A percentile compares a stretch with the other conserved stretches of the same genome.
phyloP scores from a whole-genome alignment of 352 stramenopile genomes.

The Globisporangium echinulatum region DNA sequence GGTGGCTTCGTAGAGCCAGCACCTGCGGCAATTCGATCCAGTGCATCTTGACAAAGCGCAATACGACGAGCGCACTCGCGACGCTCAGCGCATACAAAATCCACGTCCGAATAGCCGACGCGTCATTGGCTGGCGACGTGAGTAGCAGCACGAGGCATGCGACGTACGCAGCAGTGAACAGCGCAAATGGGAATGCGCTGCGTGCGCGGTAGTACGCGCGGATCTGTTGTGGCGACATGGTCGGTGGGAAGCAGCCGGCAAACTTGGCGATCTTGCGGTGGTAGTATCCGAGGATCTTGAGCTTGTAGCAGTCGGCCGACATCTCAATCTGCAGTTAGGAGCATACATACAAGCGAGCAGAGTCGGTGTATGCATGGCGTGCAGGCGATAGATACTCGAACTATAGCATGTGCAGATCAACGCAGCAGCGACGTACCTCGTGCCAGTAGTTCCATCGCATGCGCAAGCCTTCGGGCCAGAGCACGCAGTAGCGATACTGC shows the following conservation, averaged over 20 bases:
- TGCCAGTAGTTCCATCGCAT: constrained; percentile 72
- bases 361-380: too few relatives aligned
- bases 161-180: constrained; percentile 46
- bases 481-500: constrained; percentile 61
- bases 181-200: constrained; percentile 24
- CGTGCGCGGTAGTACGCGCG: constrained; percentile 43
- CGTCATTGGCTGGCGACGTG: constrained; percentile 19
- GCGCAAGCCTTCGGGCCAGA: constrained; percentile 63
- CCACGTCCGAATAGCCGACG: constrained; percentile 34
- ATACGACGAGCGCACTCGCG: constrained; percentile 52
- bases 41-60: constrained; percentile 68
- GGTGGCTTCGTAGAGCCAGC: constrained; percentile 48
- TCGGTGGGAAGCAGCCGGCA: constrained; percentile 41
- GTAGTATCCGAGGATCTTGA: constrained; percentile 84
- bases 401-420: too few relatives aligned
- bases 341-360: too few relatives aligned
- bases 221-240: constrained; percentile 43
- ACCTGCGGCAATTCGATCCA: constrained; percentile 68
- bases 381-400: not conserved
- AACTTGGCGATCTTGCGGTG: constrained; percentile 80
- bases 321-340: constrained; percentile 44
- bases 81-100: constrained; percentile 54
- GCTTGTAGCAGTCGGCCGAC: constrained; percentile 57
- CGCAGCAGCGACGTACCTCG: constrained; percentile 27
- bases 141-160: constrained; percentile 33